Conservation (phyloP, 495 filamentous ascomycete genomes). For the Talaromyces adpressus region DNA sequence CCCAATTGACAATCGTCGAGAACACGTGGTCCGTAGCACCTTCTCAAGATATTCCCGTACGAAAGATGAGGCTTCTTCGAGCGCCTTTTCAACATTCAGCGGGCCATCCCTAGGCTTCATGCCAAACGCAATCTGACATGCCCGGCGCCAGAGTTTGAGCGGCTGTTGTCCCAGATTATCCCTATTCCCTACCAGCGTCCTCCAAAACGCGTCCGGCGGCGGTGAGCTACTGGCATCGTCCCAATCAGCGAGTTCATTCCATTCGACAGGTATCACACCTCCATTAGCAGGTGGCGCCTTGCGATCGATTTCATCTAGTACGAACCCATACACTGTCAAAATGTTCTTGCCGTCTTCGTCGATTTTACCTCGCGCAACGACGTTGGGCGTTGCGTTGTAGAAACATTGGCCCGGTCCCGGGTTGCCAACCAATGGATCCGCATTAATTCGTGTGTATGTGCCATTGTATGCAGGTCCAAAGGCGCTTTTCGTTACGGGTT, state of each 20-base stretch:
- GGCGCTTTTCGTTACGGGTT: background rate
- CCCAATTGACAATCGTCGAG: background rate
- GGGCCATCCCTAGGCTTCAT: constrained; percentile 26
- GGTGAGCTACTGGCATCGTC: background rate
- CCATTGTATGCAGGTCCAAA: constrained; percentile 5
- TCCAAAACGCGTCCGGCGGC: constrained; percentile 4
- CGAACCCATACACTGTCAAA: background rate
- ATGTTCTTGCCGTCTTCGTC: background rate
- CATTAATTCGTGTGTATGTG: constrained; percentile 4
- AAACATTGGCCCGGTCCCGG: background rate
- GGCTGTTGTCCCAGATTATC: constrained; percentile 3
- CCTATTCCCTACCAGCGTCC: constrained; percentile 5
- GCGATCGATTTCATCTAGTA: background rate
- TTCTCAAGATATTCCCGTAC: constrained; percentile 7
- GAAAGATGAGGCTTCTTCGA: constrained; percentile 29
- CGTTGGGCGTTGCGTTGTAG: constrained; percentile 1
- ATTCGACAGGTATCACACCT: background rate
- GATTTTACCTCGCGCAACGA: background rate
- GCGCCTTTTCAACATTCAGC: constrained; percentile 32
- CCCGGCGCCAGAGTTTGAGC: background rate
- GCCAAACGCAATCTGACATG: constrained; percentile 4
- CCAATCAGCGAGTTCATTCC: constrained; percentile 5
- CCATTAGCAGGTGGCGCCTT: background rate
- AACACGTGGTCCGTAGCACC: constrained; percentile 2
- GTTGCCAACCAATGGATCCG: constrained; percentile 3